phyloP scores from a whole-genome alignment of 1,284 basidiomycete genomes.

The Prillingera fragicola region DNA sequence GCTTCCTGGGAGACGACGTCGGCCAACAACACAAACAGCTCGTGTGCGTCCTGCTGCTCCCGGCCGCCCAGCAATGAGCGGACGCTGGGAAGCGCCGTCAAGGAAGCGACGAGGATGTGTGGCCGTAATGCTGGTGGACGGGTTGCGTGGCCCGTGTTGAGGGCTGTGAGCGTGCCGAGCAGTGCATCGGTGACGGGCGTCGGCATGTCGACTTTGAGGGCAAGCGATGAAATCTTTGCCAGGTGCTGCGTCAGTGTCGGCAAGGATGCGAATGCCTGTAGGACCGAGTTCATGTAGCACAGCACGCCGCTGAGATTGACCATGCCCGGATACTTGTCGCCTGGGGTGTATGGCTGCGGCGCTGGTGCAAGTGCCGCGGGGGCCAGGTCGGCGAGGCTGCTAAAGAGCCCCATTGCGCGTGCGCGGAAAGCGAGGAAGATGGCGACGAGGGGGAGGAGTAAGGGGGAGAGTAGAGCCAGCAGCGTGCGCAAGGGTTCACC shows the following conservation, averaged over 20 bases:
- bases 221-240: slow-evolving; percentile 63
- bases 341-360: slow-evolving; percentile 7
- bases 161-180: slow-evolving; percentile 61
- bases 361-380: too few relatives aligned
- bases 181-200: slow-evolving; percentile 77
- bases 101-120: slow-evolving; percentile 62
- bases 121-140: slow-evolving; percentile 60
- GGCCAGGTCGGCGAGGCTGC: too few relatives aligned
- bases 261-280: slow-evolving; percentile 82
- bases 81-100: slow-evolving; percentile 57
- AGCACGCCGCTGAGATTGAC: slow-evolving; percentile 91
- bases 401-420: too few relatives aligned
- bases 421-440: neutral
- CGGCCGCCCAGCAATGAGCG: slow-evolving; percentile 71
- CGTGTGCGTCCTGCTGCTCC: slow-evolving; percentile 92
- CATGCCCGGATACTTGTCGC: slow-evolving; percentile 64
- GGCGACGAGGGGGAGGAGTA: neutral
- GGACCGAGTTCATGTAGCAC: slow-evolving; percentile 89
- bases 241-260: slow-evolving; percentile 69
- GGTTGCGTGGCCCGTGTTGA: slow-evolving; percentile 64
- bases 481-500: too few relatives aligned
- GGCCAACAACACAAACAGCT: slow-evolving; percentile 84
- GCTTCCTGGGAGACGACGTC: slow-evolving; percentile 80
- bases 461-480: neutral
- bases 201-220: slow-evolving; percentile 67